These are phyloP conservation scores for Fusarium domesticum DNA, from an alignment of 2,329 filamentous ascomycete genomes.

Conservation along the genomic window DNA sequence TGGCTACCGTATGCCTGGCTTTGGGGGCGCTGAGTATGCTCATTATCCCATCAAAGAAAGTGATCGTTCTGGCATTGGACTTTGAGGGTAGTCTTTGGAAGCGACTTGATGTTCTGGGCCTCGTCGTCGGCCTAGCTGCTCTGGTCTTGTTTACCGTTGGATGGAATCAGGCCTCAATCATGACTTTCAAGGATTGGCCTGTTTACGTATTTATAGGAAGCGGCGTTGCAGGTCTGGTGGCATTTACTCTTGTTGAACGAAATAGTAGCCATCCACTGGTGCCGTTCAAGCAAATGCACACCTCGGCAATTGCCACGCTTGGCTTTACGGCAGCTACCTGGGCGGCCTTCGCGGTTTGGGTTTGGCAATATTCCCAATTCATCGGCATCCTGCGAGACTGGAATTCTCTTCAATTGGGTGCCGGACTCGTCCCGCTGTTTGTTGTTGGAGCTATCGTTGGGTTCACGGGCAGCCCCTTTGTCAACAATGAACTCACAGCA, in stretches of 20 bases:
- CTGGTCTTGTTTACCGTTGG: slow-evolving; percentile 24
- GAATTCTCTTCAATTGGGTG: slow-evolving; percentile 19
- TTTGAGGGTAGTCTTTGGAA: slow-evolving; percentile 27
- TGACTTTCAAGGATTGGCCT: slow-evolving; percentile 15
- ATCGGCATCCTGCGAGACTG: slow-evolving; percentile 24
- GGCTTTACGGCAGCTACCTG: slow-evolving; percentile 20
- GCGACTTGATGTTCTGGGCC: slow-evolving; percentile 20
- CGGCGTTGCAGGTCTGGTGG: slow-evolving; percentile 14
- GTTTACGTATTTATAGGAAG: slow-evolving; percentile 21
- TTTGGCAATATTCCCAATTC: slow-evolving; percentile 27
- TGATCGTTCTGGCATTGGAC: slow-evolving; percentile 16
- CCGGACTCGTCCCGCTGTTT: slow-evolving; percentile 23
- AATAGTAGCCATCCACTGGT: slow-evolving; percentile 23
- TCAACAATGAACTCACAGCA: slow-evolving; percentile 15
- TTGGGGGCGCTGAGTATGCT: slow-evolving; percentile 22
- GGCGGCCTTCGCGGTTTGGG: slow-evolving; percentile 26
- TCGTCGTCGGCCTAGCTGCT: slow-evolving; percentile 11
- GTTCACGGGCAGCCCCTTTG: slow-evolving; percentile 16
- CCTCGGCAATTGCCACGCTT: slow-evolving; percentile 14
- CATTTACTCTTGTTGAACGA: slow-evolving; percentile 19
- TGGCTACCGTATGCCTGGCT: slow-evolving; percentile 20
- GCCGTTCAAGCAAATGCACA: slow-evolving; percentile 21
- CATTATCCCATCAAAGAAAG: slow-evolving; percentile 18
- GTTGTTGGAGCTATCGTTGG: slow-evolving; percentile 17
- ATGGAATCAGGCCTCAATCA: slow-evolving; percentile 25